A percentile compares a stretch with the other conserved stretches of the same genome.
Conservation (phyloP, 208 protist genomes). For the Trypanosoma grayi region DNA sequence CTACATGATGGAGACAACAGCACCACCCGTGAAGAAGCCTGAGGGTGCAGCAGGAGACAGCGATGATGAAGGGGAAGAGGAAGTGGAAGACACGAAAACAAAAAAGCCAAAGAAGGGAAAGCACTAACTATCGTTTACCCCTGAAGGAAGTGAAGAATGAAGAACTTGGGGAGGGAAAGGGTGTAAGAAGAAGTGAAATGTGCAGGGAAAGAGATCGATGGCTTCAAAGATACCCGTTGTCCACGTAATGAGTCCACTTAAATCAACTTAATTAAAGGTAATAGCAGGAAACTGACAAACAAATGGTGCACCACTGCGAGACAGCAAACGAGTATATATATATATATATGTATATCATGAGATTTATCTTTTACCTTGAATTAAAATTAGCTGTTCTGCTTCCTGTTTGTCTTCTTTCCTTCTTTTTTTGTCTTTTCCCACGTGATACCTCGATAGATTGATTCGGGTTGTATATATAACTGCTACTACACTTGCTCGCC, state of each 20-base stretch:
- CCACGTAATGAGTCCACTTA: neutral
- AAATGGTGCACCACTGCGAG: too few species aligned
- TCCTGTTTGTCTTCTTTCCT: constrained; percentile 11
- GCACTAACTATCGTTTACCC: neutral
- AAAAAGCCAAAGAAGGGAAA: constrained; percentile 28
- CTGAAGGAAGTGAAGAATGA: neutral
- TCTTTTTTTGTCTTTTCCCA: constrained; percentile 21
- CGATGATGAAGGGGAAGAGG: constrained; percentile 35
- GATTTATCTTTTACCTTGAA: neutral
- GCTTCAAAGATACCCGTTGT: neutral
- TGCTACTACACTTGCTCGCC: too few species aligned
- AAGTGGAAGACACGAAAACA: constrained; percentile 17
- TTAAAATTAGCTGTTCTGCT: neutral
- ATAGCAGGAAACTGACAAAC: neutral
- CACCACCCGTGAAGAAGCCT: constrained; percentile 26
- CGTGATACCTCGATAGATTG: constrained; percentile 2
- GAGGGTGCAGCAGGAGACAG: constrained; percentile 17
- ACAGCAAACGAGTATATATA: neutral
- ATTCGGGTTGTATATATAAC: neutral
- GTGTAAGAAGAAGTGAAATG: too few species aligned
- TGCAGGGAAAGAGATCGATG: neutral
- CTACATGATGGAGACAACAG: constrained; percentile 90
- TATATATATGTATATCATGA: constrained; percentile 21
- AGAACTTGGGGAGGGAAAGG: too few species aligned
- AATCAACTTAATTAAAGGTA: neutral